phyloP scores from a whole-genome alignment of 441 rosid genomes.

The Croton setiger region DNA sequence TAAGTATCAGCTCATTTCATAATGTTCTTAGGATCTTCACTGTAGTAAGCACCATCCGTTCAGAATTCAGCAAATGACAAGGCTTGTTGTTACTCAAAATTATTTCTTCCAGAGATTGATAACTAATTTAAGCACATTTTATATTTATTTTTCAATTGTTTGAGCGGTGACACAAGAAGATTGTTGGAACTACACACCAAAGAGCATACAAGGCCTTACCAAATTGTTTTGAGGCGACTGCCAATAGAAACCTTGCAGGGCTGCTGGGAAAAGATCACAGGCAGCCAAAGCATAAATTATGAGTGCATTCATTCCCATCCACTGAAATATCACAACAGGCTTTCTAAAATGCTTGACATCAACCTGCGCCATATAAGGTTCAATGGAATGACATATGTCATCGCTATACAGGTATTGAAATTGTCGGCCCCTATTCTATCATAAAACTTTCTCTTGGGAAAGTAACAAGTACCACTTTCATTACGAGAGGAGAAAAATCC shows the following conservation, averaged over 20 bases:
- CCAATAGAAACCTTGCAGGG: constrained; percentile 55
- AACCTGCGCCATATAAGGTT: constrained; percentile 40
- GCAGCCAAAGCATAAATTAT: constrained; percentile 53
- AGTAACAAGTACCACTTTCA: not conserved
- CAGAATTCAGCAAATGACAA: not conserved
- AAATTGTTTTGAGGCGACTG: constrained; percentile 48
- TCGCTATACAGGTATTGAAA: not conserved
- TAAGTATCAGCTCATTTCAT: not conserved
- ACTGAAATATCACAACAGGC: constrained; percentile 39
- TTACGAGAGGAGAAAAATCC: not conserved
- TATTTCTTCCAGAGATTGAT: not conserved
- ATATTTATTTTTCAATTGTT: not conserved
- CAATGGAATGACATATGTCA: not conserved
- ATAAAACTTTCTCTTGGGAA: not conserved
- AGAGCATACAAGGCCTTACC: constrained; percentile 28
- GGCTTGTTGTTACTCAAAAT: not conserved
- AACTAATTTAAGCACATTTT: not conserved
- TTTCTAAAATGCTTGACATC: constrained; percentile 42
- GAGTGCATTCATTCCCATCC: constrained; percentile 72
- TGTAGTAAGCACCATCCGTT: not conserved
- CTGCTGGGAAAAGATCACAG: constrained; percentile 47
- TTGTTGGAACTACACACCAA: not conserved
- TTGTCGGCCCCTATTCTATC: not conserved
- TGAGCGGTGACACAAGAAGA: not conserved
- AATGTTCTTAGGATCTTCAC: not conserved